These are phyloP conservation scores for Parastagonospora avenae DNA, from an alignment of 2,329 filamentous ascomycete genomes.

Conservation along the genomic window DNA sequence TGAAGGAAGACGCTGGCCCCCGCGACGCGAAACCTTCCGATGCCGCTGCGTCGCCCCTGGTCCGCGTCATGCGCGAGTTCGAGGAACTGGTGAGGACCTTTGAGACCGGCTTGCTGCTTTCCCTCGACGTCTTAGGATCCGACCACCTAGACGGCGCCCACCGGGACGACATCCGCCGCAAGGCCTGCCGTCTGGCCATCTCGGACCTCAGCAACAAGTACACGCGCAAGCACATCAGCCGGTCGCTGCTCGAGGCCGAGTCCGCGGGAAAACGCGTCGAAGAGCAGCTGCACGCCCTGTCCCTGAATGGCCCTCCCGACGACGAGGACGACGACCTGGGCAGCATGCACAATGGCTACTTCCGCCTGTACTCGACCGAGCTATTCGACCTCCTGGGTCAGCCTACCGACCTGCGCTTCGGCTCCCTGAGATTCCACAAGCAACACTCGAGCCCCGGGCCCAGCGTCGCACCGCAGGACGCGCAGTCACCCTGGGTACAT, in stretches of 20 bases:
- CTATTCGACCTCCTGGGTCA: conserved; percentile 43
- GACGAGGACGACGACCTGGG: conserved; percentile 19
- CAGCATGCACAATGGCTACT: conserved; percentile 41
- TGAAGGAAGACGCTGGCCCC: conserved; percentile 28
- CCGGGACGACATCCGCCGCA: conserved; percentile 27
- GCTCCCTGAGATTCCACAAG: conserved; percentile 43
- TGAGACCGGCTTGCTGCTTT: conserved; percentile 37
- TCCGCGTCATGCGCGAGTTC: conserved; percentile 41
- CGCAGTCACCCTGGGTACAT: conserved; percentile 17
- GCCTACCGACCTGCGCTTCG: conserved; percentile 42
- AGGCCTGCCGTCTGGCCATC: conserved; percentile 41
- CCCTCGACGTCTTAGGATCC: conserved; percentile 22
- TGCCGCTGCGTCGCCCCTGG: conserved; percentile 21
- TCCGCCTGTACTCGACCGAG: conserved; percentile 43
- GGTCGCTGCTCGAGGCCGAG: conserved; percentile 35
- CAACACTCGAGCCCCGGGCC: conserved; percentile 1
- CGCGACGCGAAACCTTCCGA: conserved; percentile 20
- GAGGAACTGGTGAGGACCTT: conserved; percentile 36
- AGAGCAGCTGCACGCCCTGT: conserved; percentile 31
- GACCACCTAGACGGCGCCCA: conserved; percentile 3
- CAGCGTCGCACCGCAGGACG: neutral
- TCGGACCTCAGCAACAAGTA: conserved; percentile 38
- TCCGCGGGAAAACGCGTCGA: conserved; percentile 37
- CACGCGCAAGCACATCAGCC: conserved; percentile 39
- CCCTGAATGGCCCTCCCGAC: conserved; percentile 8